A percentile compares a stretch with the other conserved stretches of the same genome.
phyloP scores from a whole-genome alignment of 1,139 yeast genomes.

The Geotrichum restrictum region DNA sequence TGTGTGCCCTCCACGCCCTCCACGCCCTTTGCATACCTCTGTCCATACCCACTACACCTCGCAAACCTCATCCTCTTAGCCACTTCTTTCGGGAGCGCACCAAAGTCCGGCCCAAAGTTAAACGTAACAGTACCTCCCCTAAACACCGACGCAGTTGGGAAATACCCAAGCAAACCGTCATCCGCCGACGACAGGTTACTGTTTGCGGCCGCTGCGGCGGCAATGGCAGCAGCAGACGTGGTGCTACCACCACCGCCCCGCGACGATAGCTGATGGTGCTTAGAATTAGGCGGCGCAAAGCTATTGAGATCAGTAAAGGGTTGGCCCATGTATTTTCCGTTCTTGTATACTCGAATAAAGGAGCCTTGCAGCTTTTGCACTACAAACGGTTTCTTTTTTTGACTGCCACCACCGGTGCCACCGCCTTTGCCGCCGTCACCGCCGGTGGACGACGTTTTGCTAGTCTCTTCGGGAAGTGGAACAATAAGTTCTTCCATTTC shows the following conservation, averaged over 20 bases:
- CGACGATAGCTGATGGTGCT: slow-evolving; percentile 28
- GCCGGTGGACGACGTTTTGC: slow-evolving; percentile 36
- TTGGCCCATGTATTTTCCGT: slow-evolving; percentile 64
- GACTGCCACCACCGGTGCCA: too few species aligned
- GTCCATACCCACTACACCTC: slow-evolving; percentile 52
- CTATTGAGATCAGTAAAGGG: slow-evolving; percentile 68
- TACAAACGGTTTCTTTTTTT: slow-evolving; percentile 25
- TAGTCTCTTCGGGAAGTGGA: slow-evolving; percentile 24
- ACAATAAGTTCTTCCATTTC: slow-evolving; percentile 50
- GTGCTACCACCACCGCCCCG: slow-evolving; percentile 20
- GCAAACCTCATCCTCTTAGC: slow-evolving; percentile 33
- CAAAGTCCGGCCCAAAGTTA: slow-evolving; percentile 66
- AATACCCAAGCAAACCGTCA: slow-evolving; percentile 86
- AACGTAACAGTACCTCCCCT: slow-evolving; percentile 72
- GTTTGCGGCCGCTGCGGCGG: slow-evolving; percentile 17
- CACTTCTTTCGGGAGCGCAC: slow-evolving; percentile 40
- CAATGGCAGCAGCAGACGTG: slow-evolving; percentile 12
- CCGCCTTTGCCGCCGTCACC: slow-evolving; percentile 33
- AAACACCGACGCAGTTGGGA: slow-evolving; percentile 82
- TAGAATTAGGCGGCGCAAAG: slow-evolving; percentile 71
- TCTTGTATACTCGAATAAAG: slow-evolving; percentile 63
- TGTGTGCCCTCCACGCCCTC: too few species aligned
- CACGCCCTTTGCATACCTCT: too few species aligned
- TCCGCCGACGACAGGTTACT: slow-evolving; percentile 39
- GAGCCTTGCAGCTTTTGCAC: slow-evolving; percentile 50